Conservation (phyloP, 139 green algal genomes). For the Chlamydomonas applanata region DNA sequence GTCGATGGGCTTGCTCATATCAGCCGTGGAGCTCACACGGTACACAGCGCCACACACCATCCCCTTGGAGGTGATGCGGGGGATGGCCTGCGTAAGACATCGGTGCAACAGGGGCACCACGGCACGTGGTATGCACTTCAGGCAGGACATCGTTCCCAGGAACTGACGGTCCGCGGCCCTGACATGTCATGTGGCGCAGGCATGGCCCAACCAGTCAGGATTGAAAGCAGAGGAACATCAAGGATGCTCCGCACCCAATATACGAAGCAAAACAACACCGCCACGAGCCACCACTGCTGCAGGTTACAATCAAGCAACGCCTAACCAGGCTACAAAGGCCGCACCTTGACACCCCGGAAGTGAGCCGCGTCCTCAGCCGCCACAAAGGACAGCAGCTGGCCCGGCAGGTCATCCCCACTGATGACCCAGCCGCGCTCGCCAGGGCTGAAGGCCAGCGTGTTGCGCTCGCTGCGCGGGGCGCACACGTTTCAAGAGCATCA, state of each 20-base stretch:
- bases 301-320: too few species aligned
- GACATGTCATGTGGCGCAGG: too few species aligned
- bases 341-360: conserved; percentile 53
- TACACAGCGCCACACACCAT: conserved; percentile 63
- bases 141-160: not conserved
- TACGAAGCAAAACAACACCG: not conserved
- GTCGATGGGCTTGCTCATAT: conserved; percentile 10
- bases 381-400: conserved; percentile 53
- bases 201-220: too few species aligned
- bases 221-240: not conserved
- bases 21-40: conserved; percentile 37
- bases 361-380: conserved; percentile 23
- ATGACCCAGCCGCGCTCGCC: conserved; percentile 57
- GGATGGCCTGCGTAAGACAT: conserved; percentile 48
- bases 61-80: conserved; percentile 54
- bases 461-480: not conserved
- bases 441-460: not conserved
- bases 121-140: not conserved
- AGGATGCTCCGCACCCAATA: not conserved
- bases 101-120: not conserved
- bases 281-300: too few species aligned
- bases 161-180: too few species aligned
- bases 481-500: too few species aligned
- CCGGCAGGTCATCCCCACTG: conserved; percentile 48
- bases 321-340: not conserved